A percentile compares a stretch with the other conserved stretches of the same genome.
phyloP scores from a whole-genome alignment of 1,139 yeast genomes.

The Yamadazyma aaseri region DNA sequence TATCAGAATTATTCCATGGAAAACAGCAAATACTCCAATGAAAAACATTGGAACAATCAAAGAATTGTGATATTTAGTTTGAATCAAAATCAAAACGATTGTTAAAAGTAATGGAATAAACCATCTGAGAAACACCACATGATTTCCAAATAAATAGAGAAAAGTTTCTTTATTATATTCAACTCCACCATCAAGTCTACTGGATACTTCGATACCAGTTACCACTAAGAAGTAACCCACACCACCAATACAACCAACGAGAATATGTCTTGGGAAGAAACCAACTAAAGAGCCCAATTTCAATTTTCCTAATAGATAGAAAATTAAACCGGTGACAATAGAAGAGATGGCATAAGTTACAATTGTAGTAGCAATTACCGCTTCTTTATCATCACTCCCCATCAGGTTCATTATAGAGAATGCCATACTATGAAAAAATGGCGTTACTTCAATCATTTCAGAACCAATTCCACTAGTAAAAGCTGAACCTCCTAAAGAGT shows the following conservation, averaged over 20 bases:
- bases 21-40: constrained; percentile 62
- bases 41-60: constrained; percentile 80
- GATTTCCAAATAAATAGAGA: constrained; percentile 37
- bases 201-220: constrained; percentile 88
- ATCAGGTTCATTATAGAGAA: constrained; percentile 58
- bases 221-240: constrained; percentile 90
- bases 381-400: constrained; percentile 52
- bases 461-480: constrained; percentile 91
- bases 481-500: constrained; percentile 86
- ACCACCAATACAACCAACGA: constrained; percentile 97
- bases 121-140: constrained; percentile 63
- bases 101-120: constrained; percentile 67
- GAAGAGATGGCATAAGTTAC: constrained; percentile 83
- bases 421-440: constrained; percentile 96
- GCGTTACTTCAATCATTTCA: constrained; percentile 98
- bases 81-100: constrained; percentile 56
- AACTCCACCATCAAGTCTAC: constrained; percentile 73
- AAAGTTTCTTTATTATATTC: constrained; percentile 62
- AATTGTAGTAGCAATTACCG: constrained; percentile 81
- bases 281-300: constrained; percentile 84
- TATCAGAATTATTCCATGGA: constrained; percentile 65
- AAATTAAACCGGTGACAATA: constrained; percentile 80
- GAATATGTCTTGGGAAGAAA: constrained; percentile 91
- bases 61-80: constrained; percentile 66
- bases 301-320: constrained; percentile 73